Conservation (phyloP, 2,329 filamentous ascomycete species). For the Arthroderma sp. region DNA sequence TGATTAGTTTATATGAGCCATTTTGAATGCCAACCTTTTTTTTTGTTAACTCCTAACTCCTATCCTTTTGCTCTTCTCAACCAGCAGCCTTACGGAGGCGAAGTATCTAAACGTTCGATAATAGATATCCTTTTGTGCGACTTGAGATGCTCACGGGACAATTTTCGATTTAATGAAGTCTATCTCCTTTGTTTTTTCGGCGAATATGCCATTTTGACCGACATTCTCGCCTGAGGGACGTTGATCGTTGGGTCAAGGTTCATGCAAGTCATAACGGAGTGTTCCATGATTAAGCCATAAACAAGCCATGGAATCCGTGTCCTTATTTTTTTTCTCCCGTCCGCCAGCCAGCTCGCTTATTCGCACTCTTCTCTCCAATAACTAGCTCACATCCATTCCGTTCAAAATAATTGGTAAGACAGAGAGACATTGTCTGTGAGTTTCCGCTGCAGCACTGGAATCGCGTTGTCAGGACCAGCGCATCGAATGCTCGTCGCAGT, state of each 20-base stretch:
- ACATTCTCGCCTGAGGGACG: neutral
- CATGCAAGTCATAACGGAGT: neutral
- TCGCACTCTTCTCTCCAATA: neutral
- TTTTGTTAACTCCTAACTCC: neutral
- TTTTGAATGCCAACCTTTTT: neutral
- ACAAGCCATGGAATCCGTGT: neutral
- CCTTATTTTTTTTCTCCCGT: neutral
- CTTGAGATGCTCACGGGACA: neutral
- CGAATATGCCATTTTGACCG: neutral
- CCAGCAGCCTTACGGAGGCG: neutral
- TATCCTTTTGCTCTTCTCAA: neutral
- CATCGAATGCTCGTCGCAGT: neutral
- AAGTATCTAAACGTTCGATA: neutral
- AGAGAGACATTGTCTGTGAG: no score
- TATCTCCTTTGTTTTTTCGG: neutral
- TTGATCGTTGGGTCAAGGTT: neutral
- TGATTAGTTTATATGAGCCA: constrained; percentile 12
- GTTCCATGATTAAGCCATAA: neutral
- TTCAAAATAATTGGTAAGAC: no score
- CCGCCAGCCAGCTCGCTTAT: neutral
- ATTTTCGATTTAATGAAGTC: neutral
- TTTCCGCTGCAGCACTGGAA: no score
- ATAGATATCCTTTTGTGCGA: neutral
- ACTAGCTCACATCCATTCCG: no score
- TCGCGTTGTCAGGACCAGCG: neutral